Percentiles rank a stretch among this genome's conserved stretches.
These are phyloP conservation scores for Drosera capensis DNA, from an alignment of 148 eudicot genomes.

Conservation along the genomic window DNA sequence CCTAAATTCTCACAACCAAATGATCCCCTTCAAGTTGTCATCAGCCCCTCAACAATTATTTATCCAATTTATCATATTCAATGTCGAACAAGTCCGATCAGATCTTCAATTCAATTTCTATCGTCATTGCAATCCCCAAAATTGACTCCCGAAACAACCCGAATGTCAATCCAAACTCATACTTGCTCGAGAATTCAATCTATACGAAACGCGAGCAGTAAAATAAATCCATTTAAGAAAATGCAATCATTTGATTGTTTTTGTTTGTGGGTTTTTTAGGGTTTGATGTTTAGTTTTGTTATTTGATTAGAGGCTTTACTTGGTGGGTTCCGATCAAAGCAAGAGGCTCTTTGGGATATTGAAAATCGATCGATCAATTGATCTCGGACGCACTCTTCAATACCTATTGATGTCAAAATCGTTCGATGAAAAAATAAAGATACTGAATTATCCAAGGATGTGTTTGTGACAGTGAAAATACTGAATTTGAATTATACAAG, in stretches of 20 bases:
- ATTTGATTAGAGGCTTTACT: conserved; percentile 50
- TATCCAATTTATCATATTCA: background rate
- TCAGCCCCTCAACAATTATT: background rate
- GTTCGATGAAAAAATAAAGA: no score
- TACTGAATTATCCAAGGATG: no score
- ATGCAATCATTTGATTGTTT: background rate
- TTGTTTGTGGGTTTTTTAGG: background rate
- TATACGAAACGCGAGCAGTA: conserved; percentile 92
- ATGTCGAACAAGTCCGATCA: conserved; percentile 40
- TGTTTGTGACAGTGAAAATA: no score
- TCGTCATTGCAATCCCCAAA: no score
- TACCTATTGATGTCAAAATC: no score
- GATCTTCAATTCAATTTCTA: conserved; percentile 18
- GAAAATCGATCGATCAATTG: conserved; percentile 86
- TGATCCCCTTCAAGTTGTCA: background rate
- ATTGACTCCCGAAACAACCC: no score
- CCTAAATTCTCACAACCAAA: background rate
- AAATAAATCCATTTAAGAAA: no score
- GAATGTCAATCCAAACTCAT: conserved; percentile 48
- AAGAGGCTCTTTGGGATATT: conserved; percentile 66
- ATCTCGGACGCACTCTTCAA: no score
- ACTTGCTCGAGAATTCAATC: conserved; percentile 79
- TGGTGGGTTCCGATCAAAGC: conserved; percentile 82
- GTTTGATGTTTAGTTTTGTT: conserved; percentile 1
- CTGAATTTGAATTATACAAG: no score